phyloP scores from a whole-genome alignment of 2,329 filamentous ascomycete genomes.

The Fusarium armeniacum region DNA sequence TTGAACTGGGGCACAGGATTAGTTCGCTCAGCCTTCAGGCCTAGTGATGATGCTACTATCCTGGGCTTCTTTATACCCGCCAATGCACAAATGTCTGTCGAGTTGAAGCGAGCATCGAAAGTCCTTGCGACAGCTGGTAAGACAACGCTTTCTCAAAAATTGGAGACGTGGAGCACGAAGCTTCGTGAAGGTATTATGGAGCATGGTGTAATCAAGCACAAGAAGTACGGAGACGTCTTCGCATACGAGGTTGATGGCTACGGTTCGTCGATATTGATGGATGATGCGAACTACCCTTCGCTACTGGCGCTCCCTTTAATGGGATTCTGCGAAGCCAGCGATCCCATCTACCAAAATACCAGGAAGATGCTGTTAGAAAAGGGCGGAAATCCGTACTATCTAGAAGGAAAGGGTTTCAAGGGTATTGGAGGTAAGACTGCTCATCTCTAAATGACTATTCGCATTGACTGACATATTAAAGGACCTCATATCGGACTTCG shows the following conservation, averaged over 20 bases:
- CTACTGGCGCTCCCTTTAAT: conserved; percentile 83
- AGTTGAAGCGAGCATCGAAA: conserved; percentile 80
- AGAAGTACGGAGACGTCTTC: conserved; percentile 82
- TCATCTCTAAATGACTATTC: background rate
- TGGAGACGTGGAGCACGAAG: conserved; percentile 70
- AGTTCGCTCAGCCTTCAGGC: conserved; percentile 91
- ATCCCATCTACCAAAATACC: conserved; percentile 88
- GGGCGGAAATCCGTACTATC: conserved; percentile 87
- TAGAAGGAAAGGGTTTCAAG: conserved; percentile 80
- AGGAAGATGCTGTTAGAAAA: conserved; percentile 81
- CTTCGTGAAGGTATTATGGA: conserved; percentile 86
- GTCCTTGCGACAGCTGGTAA: conserved; percentile 75
- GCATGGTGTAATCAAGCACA: conserved; percentile 83
- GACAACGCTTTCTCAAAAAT: conserved; percentile 63
- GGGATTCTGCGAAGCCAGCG: conserved; percentile 76
- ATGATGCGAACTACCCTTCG: conserved; percentile 89
- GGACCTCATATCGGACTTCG: conserved; percentile 82
- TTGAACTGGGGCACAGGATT: conserved; percentile 87
- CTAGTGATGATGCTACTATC: conserved; percentile 94
- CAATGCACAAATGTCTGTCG: conserved; percentile 96
- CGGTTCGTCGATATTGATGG: conserved; percentile 86
- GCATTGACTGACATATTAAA: conserved; percentile 35
- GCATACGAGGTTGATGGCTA: conserved; percentile 92
- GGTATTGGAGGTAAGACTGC: conserved; percentile 83
- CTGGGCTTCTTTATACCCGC: conserved; percentile 95